phyloP scores from a whole-genome alignment of 164 flowering plant species.

The Vitis riparia region DNA sequence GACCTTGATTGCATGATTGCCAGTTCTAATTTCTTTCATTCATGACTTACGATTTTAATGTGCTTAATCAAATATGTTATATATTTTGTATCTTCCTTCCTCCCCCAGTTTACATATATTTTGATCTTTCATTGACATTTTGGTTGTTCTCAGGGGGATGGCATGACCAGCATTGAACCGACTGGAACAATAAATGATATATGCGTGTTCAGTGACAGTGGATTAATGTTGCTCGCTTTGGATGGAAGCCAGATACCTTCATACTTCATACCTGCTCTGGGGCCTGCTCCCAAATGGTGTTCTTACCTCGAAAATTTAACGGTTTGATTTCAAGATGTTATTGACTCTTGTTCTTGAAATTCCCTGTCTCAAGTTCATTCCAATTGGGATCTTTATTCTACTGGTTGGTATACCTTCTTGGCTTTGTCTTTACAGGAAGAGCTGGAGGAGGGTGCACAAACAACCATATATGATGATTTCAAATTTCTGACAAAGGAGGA shows the following conservation, averaged over 20 bases:
- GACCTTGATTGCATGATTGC: no score
- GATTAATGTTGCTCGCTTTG: constrained; percentile 85
- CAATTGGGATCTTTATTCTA: constrained; percentile 1
- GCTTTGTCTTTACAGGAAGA: constrained; percentile 66
- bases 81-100: no score
- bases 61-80: no score
- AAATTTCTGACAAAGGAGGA: constrained; percentile 89
- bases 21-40: no score
- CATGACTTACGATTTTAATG: no score
- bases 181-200: constrained; percentile 78
- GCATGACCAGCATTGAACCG: constrained; percentile 92
- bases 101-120: no score
- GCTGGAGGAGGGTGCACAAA: constrained; percentile 76
- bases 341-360: neutral
- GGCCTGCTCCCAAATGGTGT: constrained; percentile 98
- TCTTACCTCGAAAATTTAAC: constrained; percentile 79
- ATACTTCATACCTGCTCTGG: constrained; percentile 86
- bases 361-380: neutral
- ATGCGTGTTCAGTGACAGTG: constrained; percentile 73
- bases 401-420: neutral
- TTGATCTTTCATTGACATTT: no score
- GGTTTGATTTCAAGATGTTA: constrained; percentile 32
- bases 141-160: constrained; percentile 61
- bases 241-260: constrained; percentile 86
- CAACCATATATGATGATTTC: constrained; percentile 77